Base-by-base conservation (phyloP, 1,284 basidiomycete genomes). In the Schizophyllum commune region DNA sequence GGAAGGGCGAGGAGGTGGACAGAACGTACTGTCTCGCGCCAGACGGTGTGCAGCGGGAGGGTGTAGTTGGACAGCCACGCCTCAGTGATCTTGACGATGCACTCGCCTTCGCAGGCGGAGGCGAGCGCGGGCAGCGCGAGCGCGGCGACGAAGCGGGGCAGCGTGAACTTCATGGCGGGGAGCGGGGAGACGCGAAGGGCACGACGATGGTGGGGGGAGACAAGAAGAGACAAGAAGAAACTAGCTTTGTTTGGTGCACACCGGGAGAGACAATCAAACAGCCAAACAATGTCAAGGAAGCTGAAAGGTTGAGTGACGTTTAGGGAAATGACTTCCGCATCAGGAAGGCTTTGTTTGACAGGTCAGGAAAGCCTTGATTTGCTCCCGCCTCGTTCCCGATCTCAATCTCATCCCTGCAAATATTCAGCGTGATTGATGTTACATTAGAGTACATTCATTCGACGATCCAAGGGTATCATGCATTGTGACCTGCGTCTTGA, bases 101-200 rank as follows among this genome's bases (percentile, higher is more conserved):
- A 91, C 39, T 84, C 81, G 32, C 83, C 85, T 76, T 91, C 88
- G 70, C 88, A 91, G 52, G 83, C 84, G 33, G 68, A 69, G 62
- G 81, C 80, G 57, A 75, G 61, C 57, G 68, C 63, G 33, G 77
- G 70, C 61, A 64, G 56, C 15, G 67, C 58, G 57, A 72, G 60
- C 32, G 73, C 21, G 60, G 73, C 58, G 60, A 69, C 57, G 57
- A 65, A 27, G 54, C 61, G 53, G 15, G 65, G 22, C 55, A 62
- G 47, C 22, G 61, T 58, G 59, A 63, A 60, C 52, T 52, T 62
- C 66, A 64, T 68, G 58, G 60, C 20, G 55, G 27, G 21, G 32
- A 55, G 32, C 9, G 39, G 9, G 39, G 39, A 11, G 39, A 47
- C 39, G 39, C 17, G 39, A 11, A 17, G 9, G 13, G 39, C 3